phyloP scores from a whole-genome alignment of 2,329 filamentous ascomycete species.

The Neopestalotiopsis sp. region DNA sequence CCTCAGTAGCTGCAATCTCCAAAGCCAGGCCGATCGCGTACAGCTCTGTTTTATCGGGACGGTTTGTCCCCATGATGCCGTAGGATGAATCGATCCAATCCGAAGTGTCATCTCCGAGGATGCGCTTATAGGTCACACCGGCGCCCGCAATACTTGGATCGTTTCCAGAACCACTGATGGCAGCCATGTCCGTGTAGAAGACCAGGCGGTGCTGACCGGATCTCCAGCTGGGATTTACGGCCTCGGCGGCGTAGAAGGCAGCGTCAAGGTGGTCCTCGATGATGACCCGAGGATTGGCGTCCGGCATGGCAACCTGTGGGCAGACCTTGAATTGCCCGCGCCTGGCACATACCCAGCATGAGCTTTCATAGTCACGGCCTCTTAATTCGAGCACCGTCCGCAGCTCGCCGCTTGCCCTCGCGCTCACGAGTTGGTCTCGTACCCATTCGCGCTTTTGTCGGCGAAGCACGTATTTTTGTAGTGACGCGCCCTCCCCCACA shows the following conservation, averaged over 20 bases:
- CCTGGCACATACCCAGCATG: constrained; percentile 10
- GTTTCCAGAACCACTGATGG: not conserved
- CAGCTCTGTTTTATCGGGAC: not conserved
- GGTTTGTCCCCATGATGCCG: not conserved
- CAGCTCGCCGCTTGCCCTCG: not conserved
- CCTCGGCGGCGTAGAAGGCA: not conserved
- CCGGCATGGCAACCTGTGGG: not conserved
- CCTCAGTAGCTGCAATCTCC: not conserved
- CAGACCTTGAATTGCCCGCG: not conserved
- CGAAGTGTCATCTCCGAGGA: not conserved
- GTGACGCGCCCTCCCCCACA: too few species aligned
- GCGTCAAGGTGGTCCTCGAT: constrained; percentile 2
- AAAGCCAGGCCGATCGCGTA: constrained; percentile 10
- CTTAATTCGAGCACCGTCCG: not conserved
- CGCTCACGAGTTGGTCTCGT: not conserved
- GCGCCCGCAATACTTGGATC: not conserved
- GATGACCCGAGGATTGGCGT: not conserved
- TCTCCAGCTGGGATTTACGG: not conserved
- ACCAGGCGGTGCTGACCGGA: not conserved
- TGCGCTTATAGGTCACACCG: not conserved
- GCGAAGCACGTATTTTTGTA: too few species aligned
- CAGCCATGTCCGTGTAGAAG: constrained; percentile 3
- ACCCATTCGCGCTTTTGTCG: not conserved
- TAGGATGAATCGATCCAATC: not conserved
- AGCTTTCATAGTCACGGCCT: not conserved